Conservation (phyloP, 208 protist species). For the Chromosphaera perkinsii region DNA sequence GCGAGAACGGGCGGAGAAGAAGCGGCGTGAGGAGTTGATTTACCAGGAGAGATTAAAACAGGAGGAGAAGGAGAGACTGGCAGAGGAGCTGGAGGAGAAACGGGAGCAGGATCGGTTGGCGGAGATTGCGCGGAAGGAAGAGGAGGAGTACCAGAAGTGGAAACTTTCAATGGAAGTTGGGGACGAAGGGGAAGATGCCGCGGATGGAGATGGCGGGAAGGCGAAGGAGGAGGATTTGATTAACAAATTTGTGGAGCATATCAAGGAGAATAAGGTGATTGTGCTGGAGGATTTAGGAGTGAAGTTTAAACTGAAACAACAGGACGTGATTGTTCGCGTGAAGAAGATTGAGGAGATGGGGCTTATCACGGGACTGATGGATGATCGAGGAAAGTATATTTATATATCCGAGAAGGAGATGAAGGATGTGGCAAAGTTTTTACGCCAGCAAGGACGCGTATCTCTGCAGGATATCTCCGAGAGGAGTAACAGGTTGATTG, state of each 20-base stretch:
- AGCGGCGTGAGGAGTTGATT: no score
- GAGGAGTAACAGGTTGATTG: no score
- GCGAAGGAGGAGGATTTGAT: constrained; percentile 29
- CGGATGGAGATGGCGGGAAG: constrained; percentile 3
- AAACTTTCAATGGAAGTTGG: constrained; percentile 37
- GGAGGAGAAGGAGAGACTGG: no score
- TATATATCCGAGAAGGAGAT: constrained; percentile 45
- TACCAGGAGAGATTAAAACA: no score
- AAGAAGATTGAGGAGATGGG: constrained; percentile 48
- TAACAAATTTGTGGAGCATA: constrained; percentile 37
- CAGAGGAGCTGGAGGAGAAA: constrained; percentile 10
- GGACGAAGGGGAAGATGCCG: constrained; percentile 14
- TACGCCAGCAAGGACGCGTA: constrained; percentile 49
- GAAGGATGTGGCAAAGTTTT: constrained; percentile 37
- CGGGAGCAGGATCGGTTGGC: neutral
- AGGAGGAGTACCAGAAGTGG: constrained; percentile 47
- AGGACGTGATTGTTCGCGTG: constrained; percentile 28
- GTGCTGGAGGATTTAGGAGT: constrained; percentile 36
- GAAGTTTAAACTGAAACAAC: constrained; percentile 41
- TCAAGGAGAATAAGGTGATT: constrained; percentile 45
- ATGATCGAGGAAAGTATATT: constrained; percentile 64
- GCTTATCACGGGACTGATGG: constrained; percentile 52
- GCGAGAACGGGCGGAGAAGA: no score
- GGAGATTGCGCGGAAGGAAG: constrained; percentile 34
- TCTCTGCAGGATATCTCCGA: constrained; percentile 51